Conservation (phyloP, 768 basidiomycete genomes). For the Gyrodon lividus region DNA sequence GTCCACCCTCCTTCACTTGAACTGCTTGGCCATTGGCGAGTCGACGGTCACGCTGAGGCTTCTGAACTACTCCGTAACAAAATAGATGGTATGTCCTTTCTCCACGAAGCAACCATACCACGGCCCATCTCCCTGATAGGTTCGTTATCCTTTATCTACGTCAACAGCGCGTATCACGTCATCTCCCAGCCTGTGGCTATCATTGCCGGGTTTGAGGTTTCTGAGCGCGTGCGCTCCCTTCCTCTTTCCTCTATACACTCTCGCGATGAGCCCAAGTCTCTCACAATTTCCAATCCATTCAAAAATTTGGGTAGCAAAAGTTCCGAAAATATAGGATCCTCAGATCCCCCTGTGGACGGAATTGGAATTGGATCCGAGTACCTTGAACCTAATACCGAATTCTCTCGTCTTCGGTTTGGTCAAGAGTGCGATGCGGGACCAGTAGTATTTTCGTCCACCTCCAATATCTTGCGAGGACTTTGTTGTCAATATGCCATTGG, state of each 20-base stretch:
- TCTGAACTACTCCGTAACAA: slow-evolving; percentile 46
- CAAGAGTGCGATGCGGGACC: slow-evolving; percentile 20
- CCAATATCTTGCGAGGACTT: slow-evolving; percentile 15
- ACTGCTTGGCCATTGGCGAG: slow-evolving; percentile 53
- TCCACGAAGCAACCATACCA: not conserved
- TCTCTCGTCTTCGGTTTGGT: slow-evolving; percentile 26
- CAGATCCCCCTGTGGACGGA: slow-evolving; percentile 20
- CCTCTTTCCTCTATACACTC: slow-evolving; percentile 20
- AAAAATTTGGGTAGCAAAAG: slow-evolving; percentile 52
- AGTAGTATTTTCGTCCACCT: slow-evolving; percentile 14
- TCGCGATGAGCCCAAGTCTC: slow-evolving; percentile 24
- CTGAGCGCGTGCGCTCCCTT: slow-evolving; percentile 11
- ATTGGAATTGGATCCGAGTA: slow-evolving; percentile 21
- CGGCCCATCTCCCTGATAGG: slow-evolving; percentile 18
- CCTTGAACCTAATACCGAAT: slow-evolving; percentile 22
- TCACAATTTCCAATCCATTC: slow-evolving; percentile 65
- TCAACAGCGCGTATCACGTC: slow-evolving; percentile 45
- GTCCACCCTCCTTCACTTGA: slow-evolving; percentile 34
- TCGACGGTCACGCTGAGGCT: slow-evolving; percentile 47
- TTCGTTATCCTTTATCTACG: slow-evolving; percentile 33
- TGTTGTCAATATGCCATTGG: slow-evolving; percentile 19
- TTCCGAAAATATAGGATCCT: slow-evolving; percentile 40
- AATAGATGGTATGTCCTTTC: slow-evolving; percentile 42
- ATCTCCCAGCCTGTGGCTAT: slow-evolving; percentile 41
- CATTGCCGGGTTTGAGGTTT: slow-evolving; percentile 20